Base-by-base conservation (phyloP, 23 red algal species). In the Gracilaria vermiculophylla region DNA sequence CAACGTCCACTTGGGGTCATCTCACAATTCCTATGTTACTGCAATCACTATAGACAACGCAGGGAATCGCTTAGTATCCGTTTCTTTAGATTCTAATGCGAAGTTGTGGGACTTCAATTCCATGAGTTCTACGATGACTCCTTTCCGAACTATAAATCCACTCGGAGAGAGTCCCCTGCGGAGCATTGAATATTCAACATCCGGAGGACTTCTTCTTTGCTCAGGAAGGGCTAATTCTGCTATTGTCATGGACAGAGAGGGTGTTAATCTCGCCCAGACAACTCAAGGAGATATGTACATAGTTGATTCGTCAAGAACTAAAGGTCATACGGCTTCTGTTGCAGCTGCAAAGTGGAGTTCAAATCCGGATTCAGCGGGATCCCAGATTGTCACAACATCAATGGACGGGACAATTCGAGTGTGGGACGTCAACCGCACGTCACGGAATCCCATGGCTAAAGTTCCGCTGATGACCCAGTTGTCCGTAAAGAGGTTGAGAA, bases 241-340 rank as follows among this genome's bases (percentile, higher is more conserved):
- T 2, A 51, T 88, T 76, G n/a, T 88, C 2, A 76, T 67, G 50
- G 58, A 88, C 32, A 65, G 69, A 73, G 84, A 88, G 45, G 84
- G 84, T 1, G 20, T 12, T 0, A 60, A 24, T 47, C 58, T 88
- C n/a, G 33, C 84, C 7, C 84, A 88, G 73, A 88, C 66, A 27
- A 53, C 66, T 21, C 62, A 78, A 65, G 84, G 84, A 39, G 84
- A 88, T 76, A 88, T 88, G 84, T 88, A 88, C 53, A 77, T 88
- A 88, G 72, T 88, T 47, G 84, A 88, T 62, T 25, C 69, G 27
- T 45, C 84, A 34, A 67, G 84, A 45, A 88, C 84, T 29, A 88
- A 88, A 44, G 84, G 84, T 7, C 84, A 88, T 33, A 88, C 84
- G 13, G 84, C 60, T 29, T 49, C 84, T 40, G 62, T 88, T 33